Evolutionary conservation across 768 basidiomycete species (phyloP), one percentile per base, ranked within the genome.

Genomic region (Suillus clintonianus): DNA sequence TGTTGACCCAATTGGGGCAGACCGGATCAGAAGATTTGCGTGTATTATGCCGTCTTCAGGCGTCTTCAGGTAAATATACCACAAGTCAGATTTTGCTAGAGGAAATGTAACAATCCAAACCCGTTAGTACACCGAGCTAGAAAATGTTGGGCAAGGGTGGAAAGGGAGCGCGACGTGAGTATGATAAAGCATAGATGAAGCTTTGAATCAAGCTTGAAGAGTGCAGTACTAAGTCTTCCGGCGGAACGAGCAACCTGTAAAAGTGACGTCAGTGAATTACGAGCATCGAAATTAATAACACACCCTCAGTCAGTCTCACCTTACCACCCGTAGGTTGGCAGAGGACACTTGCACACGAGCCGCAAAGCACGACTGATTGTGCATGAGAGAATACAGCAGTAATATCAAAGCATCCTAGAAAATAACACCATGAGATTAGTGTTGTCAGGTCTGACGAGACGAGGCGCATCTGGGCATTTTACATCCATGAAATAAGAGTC

Each of bases 401-500:
- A 78, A 95, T 94, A 70, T 89, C 87, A 78, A 95, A 95, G 85
- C 95, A 97, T 67, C 94, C 94, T 93, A 69, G 19, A 59, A 19
- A 17, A 42, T 6, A 37, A 45, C 17, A n/a, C 24, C 1, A 43
- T 68, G 30, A 67, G 51, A 55, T 42, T n/a, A n/a, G 30, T 32
- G 37, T 11, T 10, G 11, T 22, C 17, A 9, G 36, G 41, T 10
- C 5, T 30, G 17, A 17, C 2, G 8, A 41, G 10, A 41, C 19
- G n/a, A 34, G 32, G 81, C 89, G 64, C 65, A 94, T 94, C 95
- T 71, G 97, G 90, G 82, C 97, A 99, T 81, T 99, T 99, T 72
- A 99, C 96, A 74, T 99, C 97, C 97, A 99, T 99, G 83, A 99
- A 99, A 83, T 94, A 99, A 41, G 97, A 99, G 82, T 98, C 95